These are phyloP conservation scores for Boletus rex-veris DNA, from an alignment of 768 basidiomycete species.

Conservation along the genomic window DNA sequence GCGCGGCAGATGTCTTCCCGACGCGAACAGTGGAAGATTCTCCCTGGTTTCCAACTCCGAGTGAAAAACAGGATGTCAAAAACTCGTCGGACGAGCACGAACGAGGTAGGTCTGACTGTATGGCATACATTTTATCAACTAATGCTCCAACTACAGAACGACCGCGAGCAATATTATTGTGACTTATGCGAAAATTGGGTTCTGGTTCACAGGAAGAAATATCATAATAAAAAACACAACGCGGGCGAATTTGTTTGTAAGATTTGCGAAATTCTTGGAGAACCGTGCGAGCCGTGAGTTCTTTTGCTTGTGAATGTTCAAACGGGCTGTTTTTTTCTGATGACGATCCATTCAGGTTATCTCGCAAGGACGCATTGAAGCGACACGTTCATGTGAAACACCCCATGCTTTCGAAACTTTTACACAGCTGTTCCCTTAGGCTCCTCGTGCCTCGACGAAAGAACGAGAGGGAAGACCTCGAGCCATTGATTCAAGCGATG, in stretches of 20 bases:
- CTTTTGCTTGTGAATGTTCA: neutral
- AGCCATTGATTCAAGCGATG: neutral
- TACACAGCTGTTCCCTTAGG: neutral
- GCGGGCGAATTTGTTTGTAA: neutral
- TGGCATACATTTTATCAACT: neutral
- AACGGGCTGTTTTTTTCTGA: neutral
- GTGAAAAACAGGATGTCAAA: no score
- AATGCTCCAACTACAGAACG: neutral
- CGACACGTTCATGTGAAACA: neutral
- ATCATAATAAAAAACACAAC: no score
- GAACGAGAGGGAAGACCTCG: neutral
- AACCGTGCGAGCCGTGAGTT: neutral
- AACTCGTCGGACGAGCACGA: no score
- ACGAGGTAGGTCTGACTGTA: neutral
- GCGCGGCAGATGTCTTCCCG: no score
- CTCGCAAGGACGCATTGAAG: slow-evolving; percentile 8
- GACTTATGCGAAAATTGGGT: no score
- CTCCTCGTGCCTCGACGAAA: neutral
- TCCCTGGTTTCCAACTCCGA: no score
- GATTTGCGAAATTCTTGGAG: neutral
- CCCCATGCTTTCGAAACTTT: fast-evolving
- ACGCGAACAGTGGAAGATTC: no score
- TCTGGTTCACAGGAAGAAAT: no score
- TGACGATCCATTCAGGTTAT: neutral
- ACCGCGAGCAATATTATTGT: no score